Conservation (phyloP, 352 stramenopile genomes). For the Blastocystis sp. region DNA sequence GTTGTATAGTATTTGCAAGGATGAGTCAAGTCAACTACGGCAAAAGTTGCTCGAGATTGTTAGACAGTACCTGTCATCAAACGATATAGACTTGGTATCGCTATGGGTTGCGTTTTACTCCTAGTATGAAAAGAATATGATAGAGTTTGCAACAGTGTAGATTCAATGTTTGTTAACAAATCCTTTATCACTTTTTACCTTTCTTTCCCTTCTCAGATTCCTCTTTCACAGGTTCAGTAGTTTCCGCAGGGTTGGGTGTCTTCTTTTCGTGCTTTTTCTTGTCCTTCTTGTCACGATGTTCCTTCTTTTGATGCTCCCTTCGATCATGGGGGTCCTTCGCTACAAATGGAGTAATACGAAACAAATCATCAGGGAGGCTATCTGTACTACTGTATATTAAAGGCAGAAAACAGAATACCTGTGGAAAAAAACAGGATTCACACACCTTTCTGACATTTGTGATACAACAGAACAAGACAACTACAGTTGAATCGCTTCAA, state of each 20-base stretch:
- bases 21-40: neutral
- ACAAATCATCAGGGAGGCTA: too few relatives aligned
- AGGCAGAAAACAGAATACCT: too few relatives aligned
- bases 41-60: neutral
- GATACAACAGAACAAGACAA: too few relatives aligned
- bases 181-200: neutral
- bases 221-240: neutral
- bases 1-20: neutral
- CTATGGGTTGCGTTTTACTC: neutral
- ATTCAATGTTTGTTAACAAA: neutral
- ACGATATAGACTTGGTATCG: neutral
- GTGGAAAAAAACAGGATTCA: too few relatives aligned
- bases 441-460: too few relatives aligned
- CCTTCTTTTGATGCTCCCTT: neutral
- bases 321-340: neutral
- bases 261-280: neutral
- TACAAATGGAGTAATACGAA: neutral
- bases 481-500: too few relatives aligned
- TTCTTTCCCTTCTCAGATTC: neutral
- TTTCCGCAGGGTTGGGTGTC: neutral
- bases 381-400: too few relatives aligned
- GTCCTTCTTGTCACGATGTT: neutral
- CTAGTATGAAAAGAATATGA: neutral
- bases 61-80: neutral
- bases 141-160: neutral